Percentiles rank a stretch among this genome's conserved stretches.
phyloP scores from a whole-genome alignment of 1,284 basidiomycete species.

The Irpex sp. region DNA sequence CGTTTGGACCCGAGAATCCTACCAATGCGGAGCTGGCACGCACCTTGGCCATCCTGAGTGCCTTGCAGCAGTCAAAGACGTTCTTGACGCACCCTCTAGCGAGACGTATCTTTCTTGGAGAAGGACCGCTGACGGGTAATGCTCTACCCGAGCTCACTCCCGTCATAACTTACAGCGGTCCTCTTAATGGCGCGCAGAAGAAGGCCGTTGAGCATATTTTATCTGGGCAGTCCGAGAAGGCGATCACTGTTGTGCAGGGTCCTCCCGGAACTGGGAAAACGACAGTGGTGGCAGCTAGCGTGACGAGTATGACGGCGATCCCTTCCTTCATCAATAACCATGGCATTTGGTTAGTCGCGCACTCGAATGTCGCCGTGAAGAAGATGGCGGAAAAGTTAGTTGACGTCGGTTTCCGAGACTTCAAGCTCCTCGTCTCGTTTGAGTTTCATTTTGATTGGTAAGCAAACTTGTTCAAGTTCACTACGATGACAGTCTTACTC shows the following conservation, averaged over 20 bases:
- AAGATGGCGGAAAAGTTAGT: constrained; percentile 64
- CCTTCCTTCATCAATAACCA: constrained; percentile 6
- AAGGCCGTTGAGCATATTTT: constrained; percentile 52
- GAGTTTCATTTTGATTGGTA: constrained; percentile 65
- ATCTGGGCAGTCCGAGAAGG: constrained; percentile 29
- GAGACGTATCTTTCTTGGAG: neutral
- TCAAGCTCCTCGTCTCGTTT: constrained; percentile 52
- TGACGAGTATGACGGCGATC: constrained; percentile 17
- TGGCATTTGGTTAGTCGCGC: constrained; percentile 70
- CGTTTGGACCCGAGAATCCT: constrained; percentile 18
- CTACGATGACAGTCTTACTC: constrained; percentile 2
- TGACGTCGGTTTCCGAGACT: constrained; percentile 40
- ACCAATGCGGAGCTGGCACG: constrained; percentile 17
- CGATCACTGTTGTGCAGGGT: constrained; percentile 55
- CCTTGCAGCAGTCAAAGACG: constrained; percentile 5
- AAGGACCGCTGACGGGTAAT: neutral
- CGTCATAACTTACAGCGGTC: neutral
- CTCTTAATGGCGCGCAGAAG: constrained; percentile 53
- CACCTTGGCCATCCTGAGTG: constrained; percentile 4
- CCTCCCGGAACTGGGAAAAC: constrained; percentile 43
- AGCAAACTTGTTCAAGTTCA: constrained; percentile 18
- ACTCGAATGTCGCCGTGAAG: constrained; percentile 65
- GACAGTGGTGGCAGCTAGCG: constrained; percentile 27
- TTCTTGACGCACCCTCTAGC: neutral
- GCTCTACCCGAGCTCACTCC: neutral